These are phyloP conservation scores for Candida easanensis DNA, from an alignment of 805 yeast genomes.

Conservation along the genomic window DNA sequence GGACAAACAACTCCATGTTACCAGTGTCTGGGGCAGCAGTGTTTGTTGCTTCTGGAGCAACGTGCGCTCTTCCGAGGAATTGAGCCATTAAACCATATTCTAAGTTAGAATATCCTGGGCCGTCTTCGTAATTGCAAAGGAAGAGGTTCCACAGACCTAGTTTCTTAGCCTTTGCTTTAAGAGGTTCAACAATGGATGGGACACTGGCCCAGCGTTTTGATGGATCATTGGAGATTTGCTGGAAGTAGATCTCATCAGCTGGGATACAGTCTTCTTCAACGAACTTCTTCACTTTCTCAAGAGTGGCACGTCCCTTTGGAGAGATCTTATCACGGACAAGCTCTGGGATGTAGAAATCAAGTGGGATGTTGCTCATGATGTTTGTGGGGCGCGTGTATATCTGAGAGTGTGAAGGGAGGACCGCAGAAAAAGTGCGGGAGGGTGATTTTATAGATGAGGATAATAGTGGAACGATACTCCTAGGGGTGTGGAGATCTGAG, in stretches of 20 bases:
- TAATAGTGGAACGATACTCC: too few species aligned
- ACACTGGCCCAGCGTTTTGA: conserved; percentile 43
- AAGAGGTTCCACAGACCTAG: conserved; percentile 63
- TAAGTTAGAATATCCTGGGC: conserved; percentile 57
- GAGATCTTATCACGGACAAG: conserved; percentile 34
- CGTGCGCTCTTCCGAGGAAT: conserved; percentile 51
- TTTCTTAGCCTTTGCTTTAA: conserved; percentile 49
- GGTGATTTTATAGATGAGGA: too few species aligned
- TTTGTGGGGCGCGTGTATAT: not conserved
- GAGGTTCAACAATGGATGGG: conserved; percentile 47
- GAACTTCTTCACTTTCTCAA: conserved; percentile 41
- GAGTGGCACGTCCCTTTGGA: conserved; percentile 32
- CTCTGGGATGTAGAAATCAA: conserved; percentile 33
- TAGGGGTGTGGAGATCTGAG: too few species aligned
- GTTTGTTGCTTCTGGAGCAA: conserved; percentile 60
- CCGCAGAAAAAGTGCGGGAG: too few species aligned
- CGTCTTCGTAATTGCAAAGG: conserved; percentile 38
- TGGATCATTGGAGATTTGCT: conserved; percentile 40
- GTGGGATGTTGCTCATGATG: conserved; percentile 10
- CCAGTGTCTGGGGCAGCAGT: conserved; percentile 66
- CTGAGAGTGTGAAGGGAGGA: not conserved
- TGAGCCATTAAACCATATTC: conserved; percentile 67
- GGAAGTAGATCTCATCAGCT: conserved; percentile 44
- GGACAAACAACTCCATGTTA: conserved; percentile 43
- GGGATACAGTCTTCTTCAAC: conserved; percentile 58